Percentiles rank a stretch among this genome's conserved stretches.
Evolutionary conservation across 345 rosid species (phyloP).

Genomic region (Kandelia obovata): DNA sequence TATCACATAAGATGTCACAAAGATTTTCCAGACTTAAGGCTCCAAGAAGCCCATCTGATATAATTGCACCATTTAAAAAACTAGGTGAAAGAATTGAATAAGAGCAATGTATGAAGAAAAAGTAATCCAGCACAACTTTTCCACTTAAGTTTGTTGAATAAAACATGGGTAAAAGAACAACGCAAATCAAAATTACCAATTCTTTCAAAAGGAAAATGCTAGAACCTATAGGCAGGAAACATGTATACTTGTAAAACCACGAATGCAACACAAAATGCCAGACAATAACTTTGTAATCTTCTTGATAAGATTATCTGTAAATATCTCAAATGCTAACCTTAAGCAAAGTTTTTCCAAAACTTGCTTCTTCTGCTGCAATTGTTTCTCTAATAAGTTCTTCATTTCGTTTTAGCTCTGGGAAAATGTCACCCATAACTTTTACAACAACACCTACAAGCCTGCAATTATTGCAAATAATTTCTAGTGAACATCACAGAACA

Average conservation of each 20-base stretch:
- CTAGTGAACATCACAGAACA: too few relatives aligned
- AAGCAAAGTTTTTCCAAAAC: constrained; percentile 86
- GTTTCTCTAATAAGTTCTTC: constrained; percentile 64
- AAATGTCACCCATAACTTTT: constrained; percentile 72
- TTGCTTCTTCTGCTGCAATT: constrained; percentile 80
- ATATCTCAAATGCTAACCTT: constrained; percentile 41
- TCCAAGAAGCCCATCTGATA: not conserved
- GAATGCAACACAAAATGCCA: too few relatives aligned
- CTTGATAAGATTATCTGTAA: not conserved
- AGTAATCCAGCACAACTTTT: too few relatives aligned
- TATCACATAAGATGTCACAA: not conserved
- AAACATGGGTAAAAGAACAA: too few relatives aligned
- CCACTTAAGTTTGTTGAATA: too few relatives aligned
- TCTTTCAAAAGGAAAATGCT: too few relatives aligned
- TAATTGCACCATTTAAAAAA: not conserved
- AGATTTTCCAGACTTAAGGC: not conserved
- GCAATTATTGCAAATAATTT: constrained; percentile 3
- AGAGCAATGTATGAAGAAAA: not conserved
- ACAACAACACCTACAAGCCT: constrained; percentile 79
- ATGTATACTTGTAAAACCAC: too few relatives aligned
- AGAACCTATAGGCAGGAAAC: too few relatives aligned
- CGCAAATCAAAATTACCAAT: too few relatives aligned
- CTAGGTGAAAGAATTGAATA: not conserved
- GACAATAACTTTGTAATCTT: not conserved
- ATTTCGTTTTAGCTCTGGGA: constrained; percentile 81